phyloP scores from a whole-genome alignment of 371 early-diverging fungal genomes.

The Mucor piriformis region DNA sequence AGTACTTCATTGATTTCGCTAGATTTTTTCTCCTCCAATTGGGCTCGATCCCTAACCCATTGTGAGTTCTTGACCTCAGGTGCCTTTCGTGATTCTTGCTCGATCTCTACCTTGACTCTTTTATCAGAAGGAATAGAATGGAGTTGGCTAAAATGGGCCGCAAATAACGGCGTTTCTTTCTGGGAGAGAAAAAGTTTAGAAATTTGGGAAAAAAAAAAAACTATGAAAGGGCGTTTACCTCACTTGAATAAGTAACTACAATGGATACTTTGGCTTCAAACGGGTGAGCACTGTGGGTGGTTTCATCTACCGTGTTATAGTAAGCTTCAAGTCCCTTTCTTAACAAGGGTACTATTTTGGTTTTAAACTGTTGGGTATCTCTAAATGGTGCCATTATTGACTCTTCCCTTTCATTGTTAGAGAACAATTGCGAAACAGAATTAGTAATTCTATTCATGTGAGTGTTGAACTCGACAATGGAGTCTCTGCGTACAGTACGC shows the following conservation, averaged over 20 bases:
- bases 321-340: conserved; percentile 46
- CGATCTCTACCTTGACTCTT: conserved; percentile 49
- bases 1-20: conserved; percentile 60
- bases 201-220: too few species aligned
- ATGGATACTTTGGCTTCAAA: conserved; percentile 47
- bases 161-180: conserved; percentile 38
- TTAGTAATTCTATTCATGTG: conserved; percentile 53
- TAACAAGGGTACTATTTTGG: conserved; percentile 45
- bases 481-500: conserved; percentile 45
- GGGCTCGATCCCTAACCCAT: conserved; percentile 60
- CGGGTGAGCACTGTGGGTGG: conserved; percentile 15
- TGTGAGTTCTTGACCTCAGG: conserved; percentile 67
- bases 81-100: conserved; percentile 44
- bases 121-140: conserved; percentile 22
- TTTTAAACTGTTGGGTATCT: conserved; percentile 31
- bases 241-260: conserved; percentile 42
- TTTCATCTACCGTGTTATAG: conserved; percentile 32
- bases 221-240: too few species aligned
- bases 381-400: conserved; percentile 35
- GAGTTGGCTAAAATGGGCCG: conserved; percentile 49
- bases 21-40: conserved; percentile 38
- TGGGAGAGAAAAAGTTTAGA: too few species aligned
- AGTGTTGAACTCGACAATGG: conserved; percentile 51
- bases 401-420: conserved; percentile 24
- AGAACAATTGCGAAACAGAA: conserved; percentile 50